These are phyloP conservation scores for Diaporthe sp. DNA, from an alignment of 2,329 filamentous ascomycete species.

Conservation along the genomic window DNA sequence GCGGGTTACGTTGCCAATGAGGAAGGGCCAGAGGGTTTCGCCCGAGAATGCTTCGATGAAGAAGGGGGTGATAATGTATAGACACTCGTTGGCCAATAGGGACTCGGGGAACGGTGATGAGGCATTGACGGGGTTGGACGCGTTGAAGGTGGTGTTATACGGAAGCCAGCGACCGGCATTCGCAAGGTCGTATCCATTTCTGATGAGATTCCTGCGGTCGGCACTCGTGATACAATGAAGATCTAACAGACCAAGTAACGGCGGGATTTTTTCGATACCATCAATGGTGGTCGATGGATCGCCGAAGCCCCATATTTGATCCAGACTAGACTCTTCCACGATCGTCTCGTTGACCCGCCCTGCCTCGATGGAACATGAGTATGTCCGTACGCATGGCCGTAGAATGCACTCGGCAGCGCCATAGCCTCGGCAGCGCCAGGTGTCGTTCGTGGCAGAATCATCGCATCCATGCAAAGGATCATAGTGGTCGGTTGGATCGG, in stretches of 20 bases:
- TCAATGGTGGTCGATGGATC: neutral
- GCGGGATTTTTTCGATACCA: no score
- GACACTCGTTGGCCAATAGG: neutral
- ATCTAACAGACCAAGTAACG: neutral
- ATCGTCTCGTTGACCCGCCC: slow-evolving; percentile 6
- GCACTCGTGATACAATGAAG: neutral
- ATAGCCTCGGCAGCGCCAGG: slow-evolving; percentile 32
- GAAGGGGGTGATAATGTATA: neutral
- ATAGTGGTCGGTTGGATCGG: neutral
- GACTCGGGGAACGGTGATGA: slow-evolving; percentile 18
- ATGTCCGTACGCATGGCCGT: slow-evolving; percentile 28
- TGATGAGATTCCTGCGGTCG: neutral
- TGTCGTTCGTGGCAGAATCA: neutral
- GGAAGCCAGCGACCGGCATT: neutral
- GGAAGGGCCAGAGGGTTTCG: neutral
- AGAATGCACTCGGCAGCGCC: slow-evolving; percentile 15
- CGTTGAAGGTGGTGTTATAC: slow-evolving; percentile 19
- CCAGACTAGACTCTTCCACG: neutral
- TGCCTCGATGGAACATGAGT: slow-evolving; percentile 18
- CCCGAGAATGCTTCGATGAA: neutral
- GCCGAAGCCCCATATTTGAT: neutral
- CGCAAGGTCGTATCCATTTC: neutral
- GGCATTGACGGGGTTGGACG: neutral
- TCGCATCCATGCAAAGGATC: neutral
- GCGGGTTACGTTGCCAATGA: neutral